Evolutionary conservation across 148 eudicot species (phyloP).

Genomic region (Beta vulgaris): DNA sequence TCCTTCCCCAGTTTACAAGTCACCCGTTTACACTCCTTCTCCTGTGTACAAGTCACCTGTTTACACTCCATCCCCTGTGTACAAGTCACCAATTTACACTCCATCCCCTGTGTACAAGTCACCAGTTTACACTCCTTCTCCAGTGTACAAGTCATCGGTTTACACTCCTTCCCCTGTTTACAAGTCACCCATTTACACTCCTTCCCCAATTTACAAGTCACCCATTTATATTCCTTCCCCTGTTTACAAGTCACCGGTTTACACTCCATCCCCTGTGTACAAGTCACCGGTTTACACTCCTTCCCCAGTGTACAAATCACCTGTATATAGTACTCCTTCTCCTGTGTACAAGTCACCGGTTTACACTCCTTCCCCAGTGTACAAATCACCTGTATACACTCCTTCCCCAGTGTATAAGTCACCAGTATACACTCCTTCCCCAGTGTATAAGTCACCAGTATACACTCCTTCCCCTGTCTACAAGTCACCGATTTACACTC

Average conservation of each 20-base stretch:
- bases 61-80: neutral
- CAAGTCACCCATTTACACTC: neutral
- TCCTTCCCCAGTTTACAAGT: neutral
- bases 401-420: too few species aligned
- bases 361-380: conserved; percentile 7
- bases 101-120: neutral
- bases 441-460: neutral
- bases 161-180: neutral
- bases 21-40: neutral
- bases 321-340: neutral
- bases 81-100: neutral
- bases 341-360: neutral
- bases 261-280: neutral
- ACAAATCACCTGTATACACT: neutral
- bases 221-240: neutral
- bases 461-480: neutral
- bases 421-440: too few species aligned
- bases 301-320: neutral
- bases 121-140: neutral
- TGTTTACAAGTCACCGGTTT: neutral
- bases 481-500: neutral
- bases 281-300: too few species aligned
- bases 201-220: neutral
- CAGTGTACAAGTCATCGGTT: neutral
- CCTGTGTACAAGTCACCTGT: neutral